Evolutionary conservation across 129 eudicot genomes (phyloP).

Genomic region (Apium graveolens): DNA sequence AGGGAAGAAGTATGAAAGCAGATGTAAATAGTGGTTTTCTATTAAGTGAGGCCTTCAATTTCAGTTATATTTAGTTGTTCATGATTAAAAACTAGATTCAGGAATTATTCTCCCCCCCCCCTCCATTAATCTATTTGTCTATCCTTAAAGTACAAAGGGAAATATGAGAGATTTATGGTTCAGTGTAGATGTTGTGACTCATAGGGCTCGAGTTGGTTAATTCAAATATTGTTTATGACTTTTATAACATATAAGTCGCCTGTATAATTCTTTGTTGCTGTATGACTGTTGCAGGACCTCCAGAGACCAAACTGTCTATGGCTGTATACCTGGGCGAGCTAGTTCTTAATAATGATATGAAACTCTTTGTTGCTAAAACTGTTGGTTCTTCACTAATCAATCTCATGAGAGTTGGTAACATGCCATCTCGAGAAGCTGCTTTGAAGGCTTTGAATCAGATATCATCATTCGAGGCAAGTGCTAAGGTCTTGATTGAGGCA

Average conservation of each 20-base stretch:
- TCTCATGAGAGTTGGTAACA: constrained; percentile 60
- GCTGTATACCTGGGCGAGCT: constrained; percentile 82
- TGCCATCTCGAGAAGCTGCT: constrained; percentile 80
- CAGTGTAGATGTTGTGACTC: neutral
- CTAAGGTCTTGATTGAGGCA: constrained; percentile 62
- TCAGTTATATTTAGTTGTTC: neutral
- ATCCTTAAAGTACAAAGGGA: neutral
- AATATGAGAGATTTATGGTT: neutral
- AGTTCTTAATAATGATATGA: constrained; percentile 73
- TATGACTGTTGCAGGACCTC: constrained; percentile 53
- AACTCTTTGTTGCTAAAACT: constrained; percentile 64
- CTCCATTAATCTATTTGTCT: no score
- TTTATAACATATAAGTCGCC: neutral
- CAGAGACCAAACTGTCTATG: constrained; percentile 80
- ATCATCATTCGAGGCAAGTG: constrained; percentile 74
- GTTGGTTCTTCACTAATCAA: constrained; percentile 71
- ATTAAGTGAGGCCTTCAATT: neutral
- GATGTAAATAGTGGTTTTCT: neutral
- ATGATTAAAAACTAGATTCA: no score
- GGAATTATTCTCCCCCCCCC: neutral
- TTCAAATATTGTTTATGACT: neutral
- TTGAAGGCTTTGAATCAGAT: constrained; percentile 87
- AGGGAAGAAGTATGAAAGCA: neutral
- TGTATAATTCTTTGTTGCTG: constrained; percentile 1
- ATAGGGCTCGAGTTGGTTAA: neutral